Base-by-base conservation (phyloP, 2,329 filamentous ascomycete species). In the Aspergillus quadricinctus region DNA sequence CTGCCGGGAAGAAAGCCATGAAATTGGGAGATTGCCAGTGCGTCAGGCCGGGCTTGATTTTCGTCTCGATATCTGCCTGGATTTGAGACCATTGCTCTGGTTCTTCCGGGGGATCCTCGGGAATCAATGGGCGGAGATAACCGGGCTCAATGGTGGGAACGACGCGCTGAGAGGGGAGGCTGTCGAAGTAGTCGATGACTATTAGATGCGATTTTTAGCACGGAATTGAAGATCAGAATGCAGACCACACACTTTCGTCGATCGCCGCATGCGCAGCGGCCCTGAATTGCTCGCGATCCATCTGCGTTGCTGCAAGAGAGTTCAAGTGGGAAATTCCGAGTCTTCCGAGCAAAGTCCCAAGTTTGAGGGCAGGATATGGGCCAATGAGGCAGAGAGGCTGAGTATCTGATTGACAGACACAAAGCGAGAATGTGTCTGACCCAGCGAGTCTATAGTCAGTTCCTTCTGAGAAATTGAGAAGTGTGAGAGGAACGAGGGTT, bases 21-120 rank as follows among this genome's bases (percentile, higher is more conserved):
- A 96, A 97, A 69, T 93, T 92, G 17, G 91, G 93, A 2, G 87
- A 90, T 71, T 96, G 88, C 92, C 93, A 97, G 76, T 97, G 93
- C 0, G 93, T 97, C 54, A 97, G 80, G 5, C 93, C 93, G 0
- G 93, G 93, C 70, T 96, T 85, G 69, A 97, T 96, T 71, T 94
- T 90, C 48, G 82, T 77, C 65, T 92, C 88, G 52, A 97, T 86
- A 70, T 97, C 93, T 56, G 84, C 81, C 66, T 91, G 89, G 68
- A 97, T 97, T 52, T 84, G 80, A 23, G 80, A 76, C 90, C 92
- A 96, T 69, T 70, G 59, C 83, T 77, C 79, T 88, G 91, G 66
- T 82, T 88, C 57, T 83, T 79, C 62, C 81, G 79, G 50, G 83
- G 93, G 41, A 84, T 84, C 53, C 77, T 79, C 41, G 75, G 93